Evolutionary conservation across 2,329 filamentous ascomycete species (phyloP).

Genomic region (Lasiodiplodia hormozganensis): DNA sequence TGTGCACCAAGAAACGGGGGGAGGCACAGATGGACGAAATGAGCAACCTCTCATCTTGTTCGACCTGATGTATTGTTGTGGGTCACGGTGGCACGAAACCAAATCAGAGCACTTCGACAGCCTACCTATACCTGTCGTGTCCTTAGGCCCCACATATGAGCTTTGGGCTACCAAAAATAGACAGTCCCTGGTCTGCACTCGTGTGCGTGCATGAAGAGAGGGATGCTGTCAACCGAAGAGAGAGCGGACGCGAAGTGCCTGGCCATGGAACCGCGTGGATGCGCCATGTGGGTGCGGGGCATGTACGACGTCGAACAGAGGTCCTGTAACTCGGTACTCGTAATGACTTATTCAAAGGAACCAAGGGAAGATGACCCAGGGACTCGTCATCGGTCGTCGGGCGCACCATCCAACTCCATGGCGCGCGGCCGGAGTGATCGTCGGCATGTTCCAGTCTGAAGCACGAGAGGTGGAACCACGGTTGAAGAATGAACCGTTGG

Average conservation of each 20-base stretch:
- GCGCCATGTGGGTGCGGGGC: conserved; percentile 13
- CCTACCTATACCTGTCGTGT: background rate
- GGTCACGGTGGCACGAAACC: background rate
- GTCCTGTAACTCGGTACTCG: conserved; percentile 4
- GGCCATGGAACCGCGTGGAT: conserved; percentile 2
- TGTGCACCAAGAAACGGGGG: background rate
- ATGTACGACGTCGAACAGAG: conserved; percentile 3
- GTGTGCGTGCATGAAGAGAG: background rate
- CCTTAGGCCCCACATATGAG: background rate
- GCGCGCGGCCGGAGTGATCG: conserved; percentile 13
- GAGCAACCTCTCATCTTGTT: background rate
- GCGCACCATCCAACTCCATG: background rate
- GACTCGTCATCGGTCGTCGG: conserved; percentile 18
- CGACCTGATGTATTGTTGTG: background rate
- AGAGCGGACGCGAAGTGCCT: background rate
- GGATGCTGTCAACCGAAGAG: conserved; percentile 4
- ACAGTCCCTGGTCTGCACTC: background rate
- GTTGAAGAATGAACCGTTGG: background rate
- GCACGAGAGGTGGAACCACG: conserved; percentile 13
- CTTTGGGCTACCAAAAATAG: background rate
- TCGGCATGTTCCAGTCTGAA: conserved; percentile 23
- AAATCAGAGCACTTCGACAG: background rate
- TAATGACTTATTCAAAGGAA: conserved; percentile 9
- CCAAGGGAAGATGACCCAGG: conserved; percentile 6
- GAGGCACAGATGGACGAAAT: background rate